These are phyloP conservation scores for Funneliformis caledonium DNA, from an alignment of 371 early-diverging fungal genomes.

Conservation along the genomic window DNA sequence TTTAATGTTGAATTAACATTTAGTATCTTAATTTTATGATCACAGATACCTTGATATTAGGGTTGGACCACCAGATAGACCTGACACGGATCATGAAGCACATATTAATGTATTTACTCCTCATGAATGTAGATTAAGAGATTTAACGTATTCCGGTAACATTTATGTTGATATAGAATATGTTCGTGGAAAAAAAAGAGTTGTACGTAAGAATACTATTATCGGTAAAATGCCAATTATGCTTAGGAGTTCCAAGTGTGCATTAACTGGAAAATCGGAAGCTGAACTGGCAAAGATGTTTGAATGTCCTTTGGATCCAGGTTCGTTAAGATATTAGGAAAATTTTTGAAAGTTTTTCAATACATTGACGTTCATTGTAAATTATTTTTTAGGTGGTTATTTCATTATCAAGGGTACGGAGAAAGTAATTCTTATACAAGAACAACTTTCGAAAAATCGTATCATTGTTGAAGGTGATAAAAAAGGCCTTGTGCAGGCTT, in stretches of 20 bases:
- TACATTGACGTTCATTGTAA: not conserved
- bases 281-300: constrained; percentile 83
- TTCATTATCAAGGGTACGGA: constrained; percentile 99
- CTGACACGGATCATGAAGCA: constrained; percentile 50
- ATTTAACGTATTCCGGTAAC: constrained; percentile 97
- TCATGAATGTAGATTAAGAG: constrained; percentile 98
- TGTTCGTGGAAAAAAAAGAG: constrained; percentile 86
- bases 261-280: constrained; percentile 78
- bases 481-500: constrained; percentile 83
- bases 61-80: constrained; percentile 86
- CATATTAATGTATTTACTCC: constrained; percentile 89
- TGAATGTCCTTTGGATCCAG: constrained; percentile 99
- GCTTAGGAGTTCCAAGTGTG: constrained; percentile 93
- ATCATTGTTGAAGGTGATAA: constrained; percentile 97
- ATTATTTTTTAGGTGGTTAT: constrained; percentile 81
- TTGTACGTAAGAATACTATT: constrained; percentile 83
- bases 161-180: constrained; percentile 99
- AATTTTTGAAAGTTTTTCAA: not conserved
- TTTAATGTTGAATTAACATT: not conserved
- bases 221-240: constrained; percentile 99
- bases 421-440: constrained; percentile 99
- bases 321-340: constrained; percentile 25
- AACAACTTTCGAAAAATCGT: constrained; percentile 99
- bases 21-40: not conserved
- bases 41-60: constrained; percentile 88